phyloP scores from a whole-genome alignment of 257 asterid genomes.

The Haberlea rhodopensis region DNA sequence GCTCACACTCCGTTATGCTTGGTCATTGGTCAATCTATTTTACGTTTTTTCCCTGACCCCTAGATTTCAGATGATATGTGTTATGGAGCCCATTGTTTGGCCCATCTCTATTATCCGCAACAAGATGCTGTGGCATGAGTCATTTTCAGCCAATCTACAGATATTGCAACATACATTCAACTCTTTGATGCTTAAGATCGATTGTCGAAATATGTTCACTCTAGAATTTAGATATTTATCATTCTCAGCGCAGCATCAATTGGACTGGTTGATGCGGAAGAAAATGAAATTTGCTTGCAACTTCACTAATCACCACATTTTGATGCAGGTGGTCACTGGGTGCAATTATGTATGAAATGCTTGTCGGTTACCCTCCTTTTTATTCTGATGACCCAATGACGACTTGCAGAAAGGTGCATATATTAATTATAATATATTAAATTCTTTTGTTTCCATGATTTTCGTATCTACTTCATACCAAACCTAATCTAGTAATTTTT shows the following conservation, averaged over 20 bases:
- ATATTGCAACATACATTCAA: background rate
- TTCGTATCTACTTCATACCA: conserved; percentile 8
- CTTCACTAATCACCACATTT: conserved; percentile 22
- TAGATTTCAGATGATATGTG: conserved; percentile 9
- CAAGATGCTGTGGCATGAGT: background rate
- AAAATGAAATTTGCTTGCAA: conserved; percentile 10
- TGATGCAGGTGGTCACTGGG: conserved; percentile 56
- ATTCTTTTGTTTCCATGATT: conserved; percentile 13
- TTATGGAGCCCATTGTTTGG: no score
- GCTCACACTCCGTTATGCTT: conserved; percentile 19
- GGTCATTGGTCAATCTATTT: conserved; percentile 2
- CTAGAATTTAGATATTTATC: conserved; percentile 5
- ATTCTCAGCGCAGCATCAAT: conserved; percentile 13
- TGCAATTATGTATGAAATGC: conserved; percentile 59
- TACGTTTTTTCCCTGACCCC: background rate
- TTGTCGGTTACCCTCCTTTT: conserved; percentile 53
- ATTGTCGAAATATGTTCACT: background rate
- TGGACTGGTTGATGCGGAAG: conserved; percentile 15
- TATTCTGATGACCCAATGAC: conserved; percentile 51
- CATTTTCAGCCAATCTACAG: background rate
- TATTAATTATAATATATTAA: background rate
- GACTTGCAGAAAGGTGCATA: conserved; percentile 50
- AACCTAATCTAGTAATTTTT: background rate
- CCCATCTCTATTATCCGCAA: no score
- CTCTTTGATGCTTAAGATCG: background rate